Evolutionary conservation across 257 asterid species (phyloP).

Genomic region (Solanum lycopersicoides): DNA sequence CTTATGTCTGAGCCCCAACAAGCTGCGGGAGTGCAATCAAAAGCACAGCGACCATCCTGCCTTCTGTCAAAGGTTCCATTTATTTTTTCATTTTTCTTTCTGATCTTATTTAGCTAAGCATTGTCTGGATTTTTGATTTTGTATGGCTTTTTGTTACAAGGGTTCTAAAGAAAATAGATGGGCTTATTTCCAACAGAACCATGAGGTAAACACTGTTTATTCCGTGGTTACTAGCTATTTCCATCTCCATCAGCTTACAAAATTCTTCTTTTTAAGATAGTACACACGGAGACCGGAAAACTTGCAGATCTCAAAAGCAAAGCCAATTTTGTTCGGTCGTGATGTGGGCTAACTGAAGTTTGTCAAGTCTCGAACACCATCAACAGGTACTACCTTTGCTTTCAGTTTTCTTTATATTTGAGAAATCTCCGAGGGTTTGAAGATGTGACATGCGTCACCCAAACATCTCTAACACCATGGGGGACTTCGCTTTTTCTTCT

Average conservation of each 20-base stretch:
- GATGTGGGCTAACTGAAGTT: conserved; percentile 7
- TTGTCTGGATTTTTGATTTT: conserved; percentile 19
- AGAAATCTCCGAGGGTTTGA: background rate
- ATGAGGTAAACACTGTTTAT: conserved; percentile 37
- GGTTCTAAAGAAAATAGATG: conserved; percentile 88
- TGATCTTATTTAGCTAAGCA: background rate
- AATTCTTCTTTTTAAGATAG: conserved; percentile 4
- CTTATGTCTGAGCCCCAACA: conserved; percentile 48
- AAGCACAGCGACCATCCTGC: conserved; percentile 22
- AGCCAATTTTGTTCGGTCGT: conserved; percentile 9
- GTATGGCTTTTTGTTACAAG: conserved; percentile 41
- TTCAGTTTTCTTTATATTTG: background rate
- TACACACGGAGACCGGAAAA: conserved; percentile 1
- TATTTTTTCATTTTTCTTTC: background rate
- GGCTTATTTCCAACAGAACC: conserved; percentile 47
- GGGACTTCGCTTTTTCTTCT: background rate
- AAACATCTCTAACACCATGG: background rate
- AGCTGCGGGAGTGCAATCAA: conserved; percentile 21
- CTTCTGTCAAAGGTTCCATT: conserved; percentile 43
- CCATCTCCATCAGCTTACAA: background rate
- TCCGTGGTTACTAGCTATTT: background rate
- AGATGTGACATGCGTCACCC: background rate
- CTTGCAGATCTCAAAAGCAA: background rate
- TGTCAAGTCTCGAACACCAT: background rate
- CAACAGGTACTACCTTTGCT: conserved; percentile 8